Percentiles rank a stretch among this genome's conserved stretches.
Conservation (phyloP, 306 rosid species). For the Malus sieversii region DNA sequence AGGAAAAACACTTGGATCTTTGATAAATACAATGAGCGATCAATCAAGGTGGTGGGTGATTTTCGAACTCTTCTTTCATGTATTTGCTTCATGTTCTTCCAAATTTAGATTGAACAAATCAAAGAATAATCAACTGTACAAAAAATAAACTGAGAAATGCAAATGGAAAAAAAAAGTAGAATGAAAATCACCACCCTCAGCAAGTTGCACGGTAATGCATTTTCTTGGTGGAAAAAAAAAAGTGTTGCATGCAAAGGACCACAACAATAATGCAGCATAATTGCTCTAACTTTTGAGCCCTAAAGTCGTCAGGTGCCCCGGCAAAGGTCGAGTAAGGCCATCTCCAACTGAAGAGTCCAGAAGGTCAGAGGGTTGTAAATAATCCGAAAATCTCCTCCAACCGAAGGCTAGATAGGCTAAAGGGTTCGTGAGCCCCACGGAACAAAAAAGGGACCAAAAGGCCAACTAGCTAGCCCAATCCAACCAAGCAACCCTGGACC, state of each 20-base stretch:
- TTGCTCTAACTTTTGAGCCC: not conserved
- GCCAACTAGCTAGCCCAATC: too few species aligned
- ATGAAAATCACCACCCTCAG: not conserved
- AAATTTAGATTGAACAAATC: not conserved
- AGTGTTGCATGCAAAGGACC: not conserved
- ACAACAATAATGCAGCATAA: not conserved
- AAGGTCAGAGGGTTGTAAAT: too few species aligned
- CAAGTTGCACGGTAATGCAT: not conserved
- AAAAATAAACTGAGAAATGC: not conserved
- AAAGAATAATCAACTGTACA: not conserved
- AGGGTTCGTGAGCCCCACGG: fast-evolving
- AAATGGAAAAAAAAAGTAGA: not conserved
- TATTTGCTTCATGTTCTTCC: not conserved
- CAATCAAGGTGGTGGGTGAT: not conserved
- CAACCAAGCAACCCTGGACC: too few species aligned
- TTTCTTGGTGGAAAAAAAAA: not conserved
- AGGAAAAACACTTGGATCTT: not conserved
- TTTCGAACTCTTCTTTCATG: too few species aligned
- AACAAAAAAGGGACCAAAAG: too few species aligned
- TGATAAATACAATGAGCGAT: not conserved
- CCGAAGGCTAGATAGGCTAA: too few species aligned
- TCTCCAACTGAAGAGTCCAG: too few species aligned
- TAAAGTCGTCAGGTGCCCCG: not conserved
- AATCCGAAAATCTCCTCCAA: too few species aligned
- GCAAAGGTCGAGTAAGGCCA: not conserved